Evolutionary conservation across 2,329 filamentous ascomycete species (phyloP), one percentile per base, ranked within the genome.

Genomic region (Epichloe gansuensis): DNA sequence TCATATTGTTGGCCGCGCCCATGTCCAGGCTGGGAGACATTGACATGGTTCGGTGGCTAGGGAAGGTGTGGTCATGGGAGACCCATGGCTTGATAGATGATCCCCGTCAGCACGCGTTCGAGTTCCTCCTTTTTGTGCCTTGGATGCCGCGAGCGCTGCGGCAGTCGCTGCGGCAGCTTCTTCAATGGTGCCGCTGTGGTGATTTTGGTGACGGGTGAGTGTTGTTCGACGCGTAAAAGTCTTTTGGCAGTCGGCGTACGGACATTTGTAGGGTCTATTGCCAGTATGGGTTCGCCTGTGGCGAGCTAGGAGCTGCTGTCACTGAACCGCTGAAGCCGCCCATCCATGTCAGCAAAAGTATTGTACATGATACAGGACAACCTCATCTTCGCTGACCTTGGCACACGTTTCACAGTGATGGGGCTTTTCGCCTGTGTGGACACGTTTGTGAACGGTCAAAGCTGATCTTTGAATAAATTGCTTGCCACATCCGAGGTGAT

Each of bases 381-480:
- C 23, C 12, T 7, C 13, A 41, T 53, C 58, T 38, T 25, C 6
- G 61, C 78, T 63, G 75, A 95, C 91, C 84, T 97, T 97, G 67
- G 89, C 88, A 68, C 93, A 97, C 57, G 88, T 83, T 70, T 96
- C 93, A 66, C 93, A 98, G 82, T 93, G 91, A 63, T 98, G 93
- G 49, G 93, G 93, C 72, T 98, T 98, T 73, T 97, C 93, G 58
- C 93, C 93, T 2, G 93, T 97, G 69, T 98, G 93, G 21, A 96
- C 91, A 61, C 93, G 86, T 64, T 88, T 85, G 69, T 97, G 93
- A 7, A 98, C 93, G 0, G 93, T 98, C 67, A 98, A 73, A 23
- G 93, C 93, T 31, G 91, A 96, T 53, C 93, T 81, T 69, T 98
- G 93, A 61, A 98, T 98, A 67, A 98, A 98, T 65, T 91, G 88